Base-by-base conservation (phyloP, 257 asterid species). In the Fraxinus americana region DNA sequence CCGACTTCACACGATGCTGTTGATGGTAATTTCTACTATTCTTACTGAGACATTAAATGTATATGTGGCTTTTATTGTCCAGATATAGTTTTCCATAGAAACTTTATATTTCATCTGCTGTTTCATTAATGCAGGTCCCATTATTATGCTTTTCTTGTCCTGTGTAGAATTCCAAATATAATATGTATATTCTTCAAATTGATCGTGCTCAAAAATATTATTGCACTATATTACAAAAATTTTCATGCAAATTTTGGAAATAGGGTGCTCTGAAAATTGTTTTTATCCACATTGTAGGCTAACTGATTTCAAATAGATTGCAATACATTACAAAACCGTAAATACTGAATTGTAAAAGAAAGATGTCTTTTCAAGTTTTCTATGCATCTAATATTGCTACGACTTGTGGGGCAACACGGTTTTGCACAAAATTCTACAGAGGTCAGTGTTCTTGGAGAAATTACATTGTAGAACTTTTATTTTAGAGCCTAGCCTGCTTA, bases 1-100 rank as follows among this genome's bases (percentile, higher is more conserved):
- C 98, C 99, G 67, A 91, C 93, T 80, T 95, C 99, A 7, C 94
- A 93, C 35, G 97, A 95, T 73, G 93, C 97, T 2, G 89, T 93
- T 43, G 94, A 95, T 75, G 97, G 99, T 93, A 78, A 83, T 85
- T 77, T 80, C 36, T 71, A 14, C 78, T 4, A 12, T 76, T 25
- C 80, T 73, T 74, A 61, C 34, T 3, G 19, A 25, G 35, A 23
- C 35, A 3, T 27, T 63, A 23, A 23, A 27, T 63, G 68, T 63
- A 14, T 11, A 10, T 1, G 16, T 25, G 35, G 69, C 32, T 63
- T 63, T 63, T 23, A 25, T 63, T 23, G 14, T 4, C 34, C 32
- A 63, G 7, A 27, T 11, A 63, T 14, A 25, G 36, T 63, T 63
- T 63, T 27, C 6, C 34, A 25, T 2, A 23, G 34, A 14, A 27